Evolutionary conservation across 1,284 basidiomycete genomes (phyloP).

Genomic region (Apiotrichum sp.): DNA sequence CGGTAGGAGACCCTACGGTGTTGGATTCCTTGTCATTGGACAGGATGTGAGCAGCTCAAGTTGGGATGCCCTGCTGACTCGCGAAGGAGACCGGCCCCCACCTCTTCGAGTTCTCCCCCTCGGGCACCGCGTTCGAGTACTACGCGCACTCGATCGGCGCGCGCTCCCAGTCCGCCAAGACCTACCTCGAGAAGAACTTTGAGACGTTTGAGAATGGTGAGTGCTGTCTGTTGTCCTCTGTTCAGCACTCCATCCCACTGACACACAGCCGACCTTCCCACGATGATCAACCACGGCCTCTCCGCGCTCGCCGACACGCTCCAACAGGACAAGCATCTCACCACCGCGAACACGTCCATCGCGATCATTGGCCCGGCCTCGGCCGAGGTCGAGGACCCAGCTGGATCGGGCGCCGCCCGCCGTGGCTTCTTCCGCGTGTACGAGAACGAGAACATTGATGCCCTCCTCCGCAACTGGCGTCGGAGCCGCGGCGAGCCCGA

Average conservation of each 20-base stretch:
- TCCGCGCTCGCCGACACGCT: constrained; percentile 89
- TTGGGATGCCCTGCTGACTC: background rate
- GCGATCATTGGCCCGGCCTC: constrained; percentile 69
- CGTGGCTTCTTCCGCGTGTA: constrained; percentile 42
- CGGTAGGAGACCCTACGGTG: constrained; percentile 93
- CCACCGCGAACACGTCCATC: constrained; percentile 83
- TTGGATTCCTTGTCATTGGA: constrained; percentile 96
- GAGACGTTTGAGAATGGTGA: constrained; percentile 76
- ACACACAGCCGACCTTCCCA: constrained; percentile 64
- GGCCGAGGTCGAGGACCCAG: constrained; percentile 24
- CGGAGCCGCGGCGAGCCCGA: constrained; percentile 43
- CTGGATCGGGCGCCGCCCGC: constrained; percentile 28
- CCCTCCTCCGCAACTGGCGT: constrained; percentile 58
- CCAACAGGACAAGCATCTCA: constrained; percentile 94
- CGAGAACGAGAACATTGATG: constrained; percentile 57
- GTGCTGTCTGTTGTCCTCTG: constrained; percentile 34
- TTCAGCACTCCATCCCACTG: background rate
- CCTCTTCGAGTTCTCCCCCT: constrained; percentile 95
- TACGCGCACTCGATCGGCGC: constrained; percentile 98
- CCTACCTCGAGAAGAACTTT: constrained; percentile 92
- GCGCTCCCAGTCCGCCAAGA: constrained; percentile 94
- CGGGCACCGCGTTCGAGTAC: constrained; percentile 97
- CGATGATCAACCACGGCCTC: constrained; percentile 83
- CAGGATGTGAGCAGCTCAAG: constrained; percentile 57
- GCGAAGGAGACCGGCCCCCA: constrained; percentile 77